Evolutionary conservation across 192 early-diverging fungal species (phyloP).

Genomic region (Umbelopsis isabellina): DNA sequence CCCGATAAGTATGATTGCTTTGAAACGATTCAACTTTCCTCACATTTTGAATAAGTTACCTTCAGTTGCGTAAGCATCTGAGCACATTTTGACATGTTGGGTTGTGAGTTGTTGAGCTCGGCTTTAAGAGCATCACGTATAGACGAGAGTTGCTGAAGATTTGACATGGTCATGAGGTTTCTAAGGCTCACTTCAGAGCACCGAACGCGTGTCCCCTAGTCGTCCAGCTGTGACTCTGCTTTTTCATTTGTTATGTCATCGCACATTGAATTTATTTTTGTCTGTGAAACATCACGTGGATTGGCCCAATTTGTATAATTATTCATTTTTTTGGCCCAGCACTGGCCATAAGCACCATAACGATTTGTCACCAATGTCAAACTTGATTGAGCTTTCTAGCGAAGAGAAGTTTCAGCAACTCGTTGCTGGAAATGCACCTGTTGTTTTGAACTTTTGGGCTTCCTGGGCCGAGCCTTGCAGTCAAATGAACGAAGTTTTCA

Average conservation of each 20-base stretch:
- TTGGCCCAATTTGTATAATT: no score
- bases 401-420: constrained; percentile 47
- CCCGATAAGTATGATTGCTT: neutral
- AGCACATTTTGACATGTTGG: constrained; percentile 72
- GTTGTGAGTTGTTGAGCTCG: constrained; percentile 65
- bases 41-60: constrained; percentile 43
- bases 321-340: neutral
- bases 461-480: constrained; percentile 85
- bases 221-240: neutral
- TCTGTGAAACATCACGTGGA: no score
- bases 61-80: constrained; percentile 69
- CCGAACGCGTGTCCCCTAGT: constrained; percentile 12
- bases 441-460: constrained; percentile 91
- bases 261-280: no score
- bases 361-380: constrained; percentile 32
- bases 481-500: constrained; percentile 93
- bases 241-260: no score
- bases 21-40: neutral
- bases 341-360: neutral
- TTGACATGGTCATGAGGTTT: constrained; percentile 12
- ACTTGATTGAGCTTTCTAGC: constrained; percentile 47
- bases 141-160: constrained; percentile 43
- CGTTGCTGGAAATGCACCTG: constrained; percentile 40
- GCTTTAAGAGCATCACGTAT: constrained; percentile 65
- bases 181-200: neutral